phyloP scores from a whole-genome alignment of 768 basidiomycete species.

The Paxillus ammoniavirescens region DNA sequence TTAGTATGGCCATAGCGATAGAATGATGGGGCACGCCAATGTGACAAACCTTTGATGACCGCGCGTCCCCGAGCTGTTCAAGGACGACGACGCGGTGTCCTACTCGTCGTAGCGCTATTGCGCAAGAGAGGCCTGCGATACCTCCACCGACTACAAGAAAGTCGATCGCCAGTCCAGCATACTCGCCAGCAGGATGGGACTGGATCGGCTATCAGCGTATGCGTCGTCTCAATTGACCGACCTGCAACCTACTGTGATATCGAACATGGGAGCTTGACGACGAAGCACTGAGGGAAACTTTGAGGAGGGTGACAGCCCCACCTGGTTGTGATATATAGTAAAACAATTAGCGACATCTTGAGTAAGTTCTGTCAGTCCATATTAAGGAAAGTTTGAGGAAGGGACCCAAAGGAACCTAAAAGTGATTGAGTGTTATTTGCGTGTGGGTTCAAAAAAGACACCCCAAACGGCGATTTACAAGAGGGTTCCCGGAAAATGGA shows the following conservation, averaged over 20 bases:
- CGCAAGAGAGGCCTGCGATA: constrained; percentile 55
- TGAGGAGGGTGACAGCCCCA: too few species aligned
- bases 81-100: constrained; percentile 63
- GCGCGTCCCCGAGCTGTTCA: constrained; percentile 45
- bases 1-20: neutral
- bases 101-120: constrained; percentile 51
- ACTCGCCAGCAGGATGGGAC: constrained; percentile 11
- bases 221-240: neutral
- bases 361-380: neutral
- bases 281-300: too few species aligned
- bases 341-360: too few species aligned
- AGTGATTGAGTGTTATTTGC: too few species aligned
- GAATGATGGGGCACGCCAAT: neutral
- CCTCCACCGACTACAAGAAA: constrained; percentile 52
- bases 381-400: neutral
- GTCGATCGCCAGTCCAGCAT: constrained; percentile 26
- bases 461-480: neutral
- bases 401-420: too few species aligned
- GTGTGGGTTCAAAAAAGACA: too few species aligned
- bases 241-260: constrained; percentile 7
- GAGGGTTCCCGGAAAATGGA: neutral
- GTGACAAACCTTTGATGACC: constrained; percentile 31
- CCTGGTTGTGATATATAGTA: too few species aligned
- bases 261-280: constrained; percentile 11
- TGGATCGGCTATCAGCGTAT: constrained; percentile 3